Evolutionary conservation across 2,329 filamentous ascomycete genomes (phyloP), one percentile per base, ranked within the genome.

Genomic region (Epichloe coenophiala): DNA sequence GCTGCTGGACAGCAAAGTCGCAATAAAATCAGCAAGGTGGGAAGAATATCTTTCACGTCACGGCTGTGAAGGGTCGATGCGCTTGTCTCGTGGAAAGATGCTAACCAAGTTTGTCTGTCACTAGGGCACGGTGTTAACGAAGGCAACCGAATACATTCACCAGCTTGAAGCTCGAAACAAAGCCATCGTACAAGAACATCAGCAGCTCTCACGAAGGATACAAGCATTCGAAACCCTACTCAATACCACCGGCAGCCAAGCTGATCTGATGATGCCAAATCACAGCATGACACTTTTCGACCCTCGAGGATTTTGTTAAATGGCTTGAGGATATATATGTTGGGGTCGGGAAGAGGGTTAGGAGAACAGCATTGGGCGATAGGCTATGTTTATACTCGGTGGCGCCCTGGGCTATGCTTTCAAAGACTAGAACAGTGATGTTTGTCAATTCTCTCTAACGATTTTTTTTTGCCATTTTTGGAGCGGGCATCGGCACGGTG

Each of bases 71-170:
- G 8, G 8, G 9, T 23, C 45, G 11, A 27, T 5, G 35, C 13
- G 36, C 12, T 38, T n/a, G 35, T 27, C 13, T 13, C 15, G 15
- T 3, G 17, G 7, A 19, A 23, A 21, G 11, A n/a, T 27, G 33
- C 40, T 48, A 37, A 48, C 33, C 4, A 13, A 19, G 6, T 43
- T 3, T 42, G 27, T 44, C n/a, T 31, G 13, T 49, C 31, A 31
- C 8, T 52, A 80, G 77, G 77, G 77, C 8, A 78, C 77, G 13
- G 75, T 80, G 36, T 65, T 80, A 37, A 79, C 76, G 17, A 80
- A 80, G 58, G 77, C 77, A n/a, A 80, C 77, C 38, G 77, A 80
- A 59, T 80, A 80, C 57, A 80, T 80, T 49, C 77, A 78, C 54
- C 71, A 76, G 54, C 70, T 80, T 31, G 77, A 80, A 60, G 70